These are phyloP conservation scores for Epichloe glyceriae DNA, from an alignment of 2,329 filamentous ascomycete genomes.

Conservation along the genomic window DNA sequence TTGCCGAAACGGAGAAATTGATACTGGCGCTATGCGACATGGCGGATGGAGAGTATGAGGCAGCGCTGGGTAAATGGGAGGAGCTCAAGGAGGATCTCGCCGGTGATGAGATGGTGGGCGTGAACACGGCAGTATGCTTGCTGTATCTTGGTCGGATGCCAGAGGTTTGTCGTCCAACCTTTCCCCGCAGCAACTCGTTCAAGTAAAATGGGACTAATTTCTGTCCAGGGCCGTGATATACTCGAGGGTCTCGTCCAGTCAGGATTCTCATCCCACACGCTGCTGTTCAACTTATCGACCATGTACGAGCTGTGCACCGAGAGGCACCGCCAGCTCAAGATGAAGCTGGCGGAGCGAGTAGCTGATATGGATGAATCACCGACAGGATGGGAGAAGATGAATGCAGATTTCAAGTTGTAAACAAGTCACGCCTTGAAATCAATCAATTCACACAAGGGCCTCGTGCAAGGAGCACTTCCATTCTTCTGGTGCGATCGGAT, in stretches of 20 bases:
- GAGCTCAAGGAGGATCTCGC: constrained; percentile 26
- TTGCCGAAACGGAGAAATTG: constrained; percentile 30
- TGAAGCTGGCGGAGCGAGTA: constrained; percentile 55
- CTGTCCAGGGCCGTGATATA: constrained; percentile 44
- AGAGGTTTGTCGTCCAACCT: constrained; percentile 35
- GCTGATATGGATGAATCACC: constrained; percentile 43
- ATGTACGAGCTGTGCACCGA: constrained; percentile 89
- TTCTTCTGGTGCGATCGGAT: no score
- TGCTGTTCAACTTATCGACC: constrained; percentile 82
- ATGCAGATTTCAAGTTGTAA: constrained; percentile 64
- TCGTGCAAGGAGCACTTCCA: not conserved
- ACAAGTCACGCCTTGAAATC: not conserved
- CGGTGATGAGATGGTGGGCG: constrained; percentile 55
- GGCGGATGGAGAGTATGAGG: constrained; percentile 60
- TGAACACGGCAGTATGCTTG: constrained; percentile 75
- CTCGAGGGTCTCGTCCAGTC: constrained; percentile 53
- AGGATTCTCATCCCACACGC: constrained; percentile 57
- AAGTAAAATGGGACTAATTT: constrained; percentile 7
- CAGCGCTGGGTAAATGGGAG: constrained; percentile 51
- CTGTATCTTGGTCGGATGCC: constrained; percentile 69
- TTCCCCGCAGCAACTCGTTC: no score
- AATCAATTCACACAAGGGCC: not conserved
- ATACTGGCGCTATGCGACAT: constrained; percentile 61
- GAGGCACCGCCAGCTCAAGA: constrained; percentile 55
- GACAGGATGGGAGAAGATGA: constrained; percentile 57